phyloP scores from a whole-genome alignment of 164 flowering plant species.

The Aristolochia fimbriata region DNA sequence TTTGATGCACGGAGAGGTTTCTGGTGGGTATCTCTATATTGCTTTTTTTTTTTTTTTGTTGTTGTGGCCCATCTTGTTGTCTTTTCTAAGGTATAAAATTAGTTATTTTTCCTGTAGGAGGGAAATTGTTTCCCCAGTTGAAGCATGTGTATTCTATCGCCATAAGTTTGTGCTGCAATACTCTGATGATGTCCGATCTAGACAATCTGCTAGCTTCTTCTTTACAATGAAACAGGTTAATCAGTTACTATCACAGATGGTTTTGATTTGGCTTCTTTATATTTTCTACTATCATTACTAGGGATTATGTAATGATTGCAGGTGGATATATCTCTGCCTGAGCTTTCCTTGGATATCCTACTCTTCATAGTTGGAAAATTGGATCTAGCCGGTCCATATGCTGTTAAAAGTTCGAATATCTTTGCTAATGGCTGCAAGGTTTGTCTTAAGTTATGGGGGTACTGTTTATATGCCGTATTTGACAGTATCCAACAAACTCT shows the following conservation, averaged over 20 bases:
- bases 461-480: too few species aligned
- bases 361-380: conserved; percentile 66
- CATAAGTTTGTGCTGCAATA: conserved; percentile 19
- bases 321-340: conserved; percentile 53
- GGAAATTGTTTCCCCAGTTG: conserved; percentile 59
- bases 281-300: neutral
- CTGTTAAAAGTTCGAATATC: conserved; percentile 48
- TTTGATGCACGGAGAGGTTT: conserved; percentile 54
- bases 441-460: neutral
- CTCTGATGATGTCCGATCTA: conserved; percentile 23
- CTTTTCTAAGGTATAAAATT: neutral
- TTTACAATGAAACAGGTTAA: conserved; percentile 51
- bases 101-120: conserved; percentile 39
- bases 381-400: conserved; percentile 81
- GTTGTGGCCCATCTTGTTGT: neutral
- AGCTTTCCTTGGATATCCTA: conserved; percentile 75
- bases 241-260: too few species aligned
- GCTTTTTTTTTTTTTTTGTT: neutral
- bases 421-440: conserved; percentile 86
- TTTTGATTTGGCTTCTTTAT: too few species aligned
- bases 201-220: conserved; percentile 25
- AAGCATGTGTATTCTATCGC: conserved; percentile 44
- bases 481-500: too few species aligned
- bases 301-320: conserved; percentile 21
- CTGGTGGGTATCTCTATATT: conserved; percentile 42